phyloP scores from a whole-genome alignment of 495 filamentous ascomycete genomes.

The Patellaria atrata region DNA sequence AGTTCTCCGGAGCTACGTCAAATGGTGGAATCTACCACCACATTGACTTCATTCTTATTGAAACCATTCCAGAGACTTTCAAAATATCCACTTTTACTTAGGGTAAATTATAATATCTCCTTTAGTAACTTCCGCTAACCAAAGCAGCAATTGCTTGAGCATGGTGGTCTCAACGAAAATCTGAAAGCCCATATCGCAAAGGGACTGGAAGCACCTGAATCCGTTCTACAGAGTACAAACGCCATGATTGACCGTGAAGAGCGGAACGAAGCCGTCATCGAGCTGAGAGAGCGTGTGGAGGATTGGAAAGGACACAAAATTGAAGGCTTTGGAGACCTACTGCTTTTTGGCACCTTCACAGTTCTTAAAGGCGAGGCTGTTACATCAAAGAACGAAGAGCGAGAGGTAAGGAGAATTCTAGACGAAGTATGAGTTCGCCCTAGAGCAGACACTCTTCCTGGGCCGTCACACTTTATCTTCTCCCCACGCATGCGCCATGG shows the following conservation, averaged over 20 bases:
- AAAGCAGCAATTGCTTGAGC: conserved; percentile 71
- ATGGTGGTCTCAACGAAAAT: conserved; percentile 51
- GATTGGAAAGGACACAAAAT: conserved; percentile 93
- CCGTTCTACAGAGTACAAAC: conserved; percentile 69
- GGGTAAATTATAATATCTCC: conserved; percentile 38
- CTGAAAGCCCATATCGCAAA: conserved; percentile 51
- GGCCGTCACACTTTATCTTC: no score
- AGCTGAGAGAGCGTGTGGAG: conserved; percentile 72
- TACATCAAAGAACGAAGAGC: conserved; percentile 37
- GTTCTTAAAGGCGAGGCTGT: conserved; percentile 73
- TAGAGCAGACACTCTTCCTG: no score
- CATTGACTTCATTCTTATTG: conserved; percentile 74
- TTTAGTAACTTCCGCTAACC: conserved; percentile 1
- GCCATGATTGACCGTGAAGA: conserved; percentile 80
- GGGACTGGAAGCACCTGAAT: conserved; percentile 62
- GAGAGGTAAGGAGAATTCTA: conserved; percentile 20
- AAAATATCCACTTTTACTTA: conserved; percentile 83
- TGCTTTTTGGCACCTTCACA: conserved; percentile 84
- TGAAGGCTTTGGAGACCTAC: conserved; percentile 74
- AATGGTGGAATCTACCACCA: conserved; percentile 45
- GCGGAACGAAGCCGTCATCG: conserved; percentile 60
- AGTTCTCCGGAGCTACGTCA: conserved; percentile 42
- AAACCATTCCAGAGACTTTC: conserved; percentile 93
- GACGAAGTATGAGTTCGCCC: no score
- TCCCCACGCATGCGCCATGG: no score